These are phyloP conservation scores for Blastobotrys illinoisensis DNA, from an alignment of 1,139 yeast genomes.

Conservation along the genomic window DNA sequence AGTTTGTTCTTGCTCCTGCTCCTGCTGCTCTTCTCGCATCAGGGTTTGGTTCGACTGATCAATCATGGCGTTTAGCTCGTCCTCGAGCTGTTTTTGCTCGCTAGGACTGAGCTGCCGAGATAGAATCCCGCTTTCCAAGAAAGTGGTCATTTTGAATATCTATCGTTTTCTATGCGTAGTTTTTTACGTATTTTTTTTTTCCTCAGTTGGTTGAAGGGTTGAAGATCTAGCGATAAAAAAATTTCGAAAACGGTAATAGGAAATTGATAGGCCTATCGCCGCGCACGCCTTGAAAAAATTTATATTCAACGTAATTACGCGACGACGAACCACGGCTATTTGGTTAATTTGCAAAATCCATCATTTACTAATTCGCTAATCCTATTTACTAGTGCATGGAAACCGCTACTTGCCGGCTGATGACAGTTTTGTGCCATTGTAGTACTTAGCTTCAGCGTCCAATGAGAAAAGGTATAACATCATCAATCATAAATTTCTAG, in stretches of 20 bases:
- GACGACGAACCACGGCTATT: no score
- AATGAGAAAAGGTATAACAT: no score
- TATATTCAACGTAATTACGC: background rate
- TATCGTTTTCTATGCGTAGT: background rate
- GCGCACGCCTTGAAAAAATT: background rate
- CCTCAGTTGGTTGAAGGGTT: background rate
- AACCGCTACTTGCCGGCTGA: no score
- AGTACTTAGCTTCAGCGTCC: no score
- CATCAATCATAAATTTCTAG: background rate
- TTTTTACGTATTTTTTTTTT: background rate
- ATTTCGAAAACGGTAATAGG: background rate
- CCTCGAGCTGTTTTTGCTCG: constrained; percentile 11
- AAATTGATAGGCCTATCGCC: background rate
- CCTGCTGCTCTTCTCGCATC: background rate
- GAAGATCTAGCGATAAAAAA: background rate
- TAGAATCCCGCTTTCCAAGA: constrained; percentile 3
- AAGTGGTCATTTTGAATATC: constrained; percentile 1
- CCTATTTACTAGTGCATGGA: background rate
- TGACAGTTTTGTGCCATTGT: no score
- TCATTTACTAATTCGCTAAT: no score
- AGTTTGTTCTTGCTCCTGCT: background rate
- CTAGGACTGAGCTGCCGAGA: constrained; percentile 9
- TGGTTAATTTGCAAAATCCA: no score
- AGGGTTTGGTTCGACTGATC: constrained; percentile 7
- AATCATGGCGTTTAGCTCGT: constrained; percentile 11